These are phyloP conservation scores for Camellia japonica DNA, from an alignment of 148 eudicot species.

Conservation along the genomic window DNA sequence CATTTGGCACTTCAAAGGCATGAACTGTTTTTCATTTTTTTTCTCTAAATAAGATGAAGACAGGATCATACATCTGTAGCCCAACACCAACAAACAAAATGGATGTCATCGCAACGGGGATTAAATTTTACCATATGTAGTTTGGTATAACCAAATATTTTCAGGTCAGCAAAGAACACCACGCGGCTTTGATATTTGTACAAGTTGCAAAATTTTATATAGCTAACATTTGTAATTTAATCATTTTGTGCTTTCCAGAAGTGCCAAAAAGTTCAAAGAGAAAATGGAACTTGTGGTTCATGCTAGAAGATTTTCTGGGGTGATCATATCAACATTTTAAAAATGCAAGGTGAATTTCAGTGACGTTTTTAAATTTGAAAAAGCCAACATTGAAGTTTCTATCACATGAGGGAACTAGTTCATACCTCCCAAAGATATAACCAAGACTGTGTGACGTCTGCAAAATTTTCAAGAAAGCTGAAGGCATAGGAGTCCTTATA, in stretches of 20 bases:
- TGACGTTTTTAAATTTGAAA: neutral
- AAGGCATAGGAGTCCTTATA: constrained; percentile 83
- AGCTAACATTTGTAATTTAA: neutral
- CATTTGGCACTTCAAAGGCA: too few species aligned
- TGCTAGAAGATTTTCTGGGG: neutral
- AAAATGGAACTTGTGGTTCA: neutral
- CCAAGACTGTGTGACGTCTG: constrained; percentile 80
- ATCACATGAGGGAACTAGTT: constrained; percentile 14
- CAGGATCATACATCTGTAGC: neutral
- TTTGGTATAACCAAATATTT: neutral
- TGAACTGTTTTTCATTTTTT: too few species aligned
- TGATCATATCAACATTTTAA: neutral
- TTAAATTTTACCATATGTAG: neutral
- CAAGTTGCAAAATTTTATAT: neutral
- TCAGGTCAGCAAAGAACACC: neutral
- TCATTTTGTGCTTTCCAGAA: neutral
- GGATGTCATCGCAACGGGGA: neutral
- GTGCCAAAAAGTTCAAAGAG: neutral
- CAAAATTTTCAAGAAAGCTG: constrained; percentile 80
- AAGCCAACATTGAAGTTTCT: neutral
- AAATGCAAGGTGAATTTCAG: neutral
- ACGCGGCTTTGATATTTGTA: neutral
- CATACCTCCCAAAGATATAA: constrained; percentile 84
- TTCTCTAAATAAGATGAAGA: neutral
- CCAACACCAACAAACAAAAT: neutral